Evolutionary conservation across 1,139 yeast genomes (phyloP).

Genomic region (Geotrichum australiense): DNA sequence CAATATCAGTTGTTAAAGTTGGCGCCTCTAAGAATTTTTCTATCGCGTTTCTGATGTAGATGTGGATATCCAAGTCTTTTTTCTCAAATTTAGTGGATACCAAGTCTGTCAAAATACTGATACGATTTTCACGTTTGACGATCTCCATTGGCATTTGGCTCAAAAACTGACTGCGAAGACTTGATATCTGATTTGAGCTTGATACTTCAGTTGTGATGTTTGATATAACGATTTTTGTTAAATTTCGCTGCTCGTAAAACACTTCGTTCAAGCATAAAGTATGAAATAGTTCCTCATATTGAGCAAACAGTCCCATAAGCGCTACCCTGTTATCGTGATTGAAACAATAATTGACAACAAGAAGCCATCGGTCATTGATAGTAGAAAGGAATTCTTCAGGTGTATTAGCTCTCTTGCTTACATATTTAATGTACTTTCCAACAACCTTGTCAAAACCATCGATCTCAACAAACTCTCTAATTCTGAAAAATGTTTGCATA

Average conservation of each 20-base stretch:
- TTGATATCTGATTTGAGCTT: background rate
- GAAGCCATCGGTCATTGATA: conserved; percentile 27
- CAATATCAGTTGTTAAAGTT: conserved; percentile 14
- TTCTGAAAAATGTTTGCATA: conserved; percentile 22
- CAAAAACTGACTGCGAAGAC: conserved; percentile 11
- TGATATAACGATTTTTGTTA: conserved; percentile 19
- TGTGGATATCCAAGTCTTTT: conserved; percentile 9
- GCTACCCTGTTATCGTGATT: conserved; percentile 18
- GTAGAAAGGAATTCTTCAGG: conserved; percentile 17
- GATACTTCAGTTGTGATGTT: conserved; percentile 12
- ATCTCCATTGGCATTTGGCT: conserved; percentile 17
- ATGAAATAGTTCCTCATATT: conserved; percentile 17
- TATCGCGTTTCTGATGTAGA: conserved; percentile 14
- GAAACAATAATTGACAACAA: conserved; percentile 22
- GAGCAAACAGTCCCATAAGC: conserved; percentile 20
- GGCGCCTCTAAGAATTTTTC: conserved; percentile 13
- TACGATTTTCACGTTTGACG: conserved; percentile 14
- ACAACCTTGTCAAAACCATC: conserved; percentile 20
- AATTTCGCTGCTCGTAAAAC: conserved; percentile 23
- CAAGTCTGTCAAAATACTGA: conserved; percentile 8
- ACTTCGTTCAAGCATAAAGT: conserved; percentile 20
- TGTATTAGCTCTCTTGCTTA: conserved; percentile 17
- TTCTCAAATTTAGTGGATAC: conserved; percentile 5
- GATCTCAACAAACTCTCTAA: conserved; percentile 21
- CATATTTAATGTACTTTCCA: conserved; percentile 18